phyloP scores from a whole-genome alignment of 192 early-diverging fungal species.

The Dispira parvispora region DNA sequence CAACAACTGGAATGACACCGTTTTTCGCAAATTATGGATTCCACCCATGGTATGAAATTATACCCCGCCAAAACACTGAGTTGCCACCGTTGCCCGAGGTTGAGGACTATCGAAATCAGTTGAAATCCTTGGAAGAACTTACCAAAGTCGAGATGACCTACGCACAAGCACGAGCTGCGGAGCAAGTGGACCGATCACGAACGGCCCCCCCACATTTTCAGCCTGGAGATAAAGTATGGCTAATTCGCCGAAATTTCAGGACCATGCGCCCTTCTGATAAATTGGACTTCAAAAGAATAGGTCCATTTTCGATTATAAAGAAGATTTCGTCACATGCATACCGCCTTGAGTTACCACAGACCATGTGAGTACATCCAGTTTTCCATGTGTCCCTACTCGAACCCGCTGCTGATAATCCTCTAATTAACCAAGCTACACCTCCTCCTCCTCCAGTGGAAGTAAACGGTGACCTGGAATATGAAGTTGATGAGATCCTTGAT shows the following conservation, averaged over 20 bases:
- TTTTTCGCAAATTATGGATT: no score
- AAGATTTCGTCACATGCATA: conserved; percentile 11
- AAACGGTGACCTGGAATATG: no score
- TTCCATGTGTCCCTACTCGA: no score
- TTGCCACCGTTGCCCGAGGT: neutral
- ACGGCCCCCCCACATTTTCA: neutral
- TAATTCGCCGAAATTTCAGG: conserved; percentile 8
- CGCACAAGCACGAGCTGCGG: no score
- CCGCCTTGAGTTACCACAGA: conserved; percentile 13
- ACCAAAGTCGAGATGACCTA: neutral
- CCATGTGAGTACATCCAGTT: no score
- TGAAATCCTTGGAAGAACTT: neutral
- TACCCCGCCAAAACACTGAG: neutral
- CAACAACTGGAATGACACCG: conserved; percentile 14
- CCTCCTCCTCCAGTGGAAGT: no score
- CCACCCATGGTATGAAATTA: neutral
- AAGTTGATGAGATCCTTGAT: no score
- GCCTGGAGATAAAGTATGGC: conserved; percentile 14
- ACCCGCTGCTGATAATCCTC: no score
- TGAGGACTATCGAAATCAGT: neutral
- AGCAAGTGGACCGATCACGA: neutral
- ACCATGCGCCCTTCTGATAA: conserved; percentile 6
- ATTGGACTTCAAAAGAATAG: conserved; percentile 13
- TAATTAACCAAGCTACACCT: no score
- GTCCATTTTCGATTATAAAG: conserved; percentile 14